phyloP scores from a whole-genome alignment of 805 yeast genomes.

The Kuraishia molischiana region DNA sequence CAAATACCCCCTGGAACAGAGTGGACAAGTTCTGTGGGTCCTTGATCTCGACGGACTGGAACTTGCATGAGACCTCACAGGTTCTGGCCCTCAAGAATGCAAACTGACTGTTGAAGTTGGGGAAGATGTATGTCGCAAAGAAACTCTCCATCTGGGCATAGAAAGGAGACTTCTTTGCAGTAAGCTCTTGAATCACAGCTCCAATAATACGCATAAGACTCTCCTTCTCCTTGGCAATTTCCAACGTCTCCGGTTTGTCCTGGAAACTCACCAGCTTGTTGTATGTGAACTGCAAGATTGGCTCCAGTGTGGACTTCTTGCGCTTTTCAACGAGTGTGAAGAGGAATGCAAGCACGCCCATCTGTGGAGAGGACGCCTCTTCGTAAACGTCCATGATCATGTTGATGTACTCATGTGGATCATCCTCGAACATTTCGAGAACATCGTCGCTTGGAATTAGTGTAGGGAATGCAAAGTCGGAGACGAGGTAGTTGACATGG shows the following conservation, averaged over 20 bases:
- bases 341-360: conserved; percentile 69
- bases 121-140: conserved; percentile 53
- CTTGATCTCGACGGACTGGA: conserved; percentile 50
- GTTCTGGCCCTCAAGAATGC: conserved; percentile 72
- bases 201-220: conserved; percentile 77
- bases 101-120: conserved; percentile 52
- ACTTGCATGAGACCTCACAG: conserved; percentile 54
- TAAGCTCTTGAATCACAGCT: conserved; percentile 50
- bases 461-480: conserved; percentile 72
- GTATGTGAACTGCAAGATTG: conserved; percentile 53
- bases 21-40: conserved; percentile 23
- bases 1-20: conserved; percentile 36
- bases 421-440: conserved; percentile 72
- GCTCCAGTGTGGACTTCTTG: conserved; percentile 46
- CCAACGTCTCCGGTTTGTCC: conserved; percentile 28
- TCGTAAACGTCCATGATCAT: conserved; percentile 61
- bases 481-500: conserved; percentile 51
- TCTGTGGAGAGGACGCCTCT: conserved; percentile 54
- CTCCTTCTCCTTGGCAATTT: conserved; percentile 59
- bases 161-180: conserved; percentile 46
- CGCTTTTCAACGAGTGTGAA: conserved; percentile 65
- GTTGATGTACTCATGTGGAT: conserved; percentile 88
- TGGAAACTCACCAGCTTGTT: conserved; percentile 31
- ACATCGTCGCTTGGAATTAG: conserved; percentile 65
- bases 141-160: conserved; percentile 59